Base-by-base conservation (phyloP, 2,329 filamentous ascomycete genomes). In the Fusarium sp. region DNA sequence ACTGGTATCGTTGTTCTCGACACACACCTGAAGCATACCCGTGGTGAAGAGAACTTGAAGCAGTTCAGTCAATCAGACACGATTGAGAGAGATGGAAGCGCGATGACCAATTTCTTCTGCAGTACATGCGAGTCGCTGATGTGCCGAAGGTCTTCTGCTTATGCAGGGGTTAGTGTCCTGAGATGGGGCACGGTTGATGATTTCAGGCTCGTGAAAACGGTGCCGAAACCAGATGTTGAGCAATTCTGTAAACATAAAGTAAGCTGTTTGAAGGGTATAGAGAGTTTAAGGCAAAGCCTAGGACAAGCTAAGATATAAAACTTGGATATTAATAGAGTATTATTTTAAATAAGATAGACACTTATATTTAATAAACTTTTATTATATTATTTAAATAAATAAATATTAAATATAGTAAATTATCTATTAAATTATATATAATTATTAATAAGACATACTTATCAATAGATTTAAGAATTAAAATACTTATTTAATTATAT, bases 1-100 rank as follows among this genome's bases (percentile, higher is more conserved):
- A 86, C 88, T 60, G 90, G 89, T 80, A 89, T 91, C 76, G 83
- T 83, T 65, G 79, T 90, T 44, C 69, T 76, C 16, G 83, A 89
- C 76, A 75, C 77, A 1, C 65, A 85, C 64, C 72, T 90, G 0
- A 83, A 78, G 52, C 85, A 89, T 72, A 15, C 88, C 0, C 87
- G 88, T 18, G 89, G 89, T 13, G 79, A 81, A 8, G 85, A 88
- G 2, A 86, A 85, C 33, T 82, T 91, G 18, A 87, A 78, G 23
- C 71, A 75, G 2, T 91, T 81, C 64, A 72, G 76, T 8, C 86
- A 90, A 72, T 75, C 74, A 5, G 76, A 81, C n/a, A 89, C 88
- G 0, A 85, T 88, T 44, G 82, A 15, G 6, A 21, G 25, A 32
- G 13, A 59, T 1, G 43, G 43, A 9, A 35, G 35, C 10, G 19